phyloP scores from a whole-genome alignment of 441 rosid species.

The Mallotus japonicus region DNA sequence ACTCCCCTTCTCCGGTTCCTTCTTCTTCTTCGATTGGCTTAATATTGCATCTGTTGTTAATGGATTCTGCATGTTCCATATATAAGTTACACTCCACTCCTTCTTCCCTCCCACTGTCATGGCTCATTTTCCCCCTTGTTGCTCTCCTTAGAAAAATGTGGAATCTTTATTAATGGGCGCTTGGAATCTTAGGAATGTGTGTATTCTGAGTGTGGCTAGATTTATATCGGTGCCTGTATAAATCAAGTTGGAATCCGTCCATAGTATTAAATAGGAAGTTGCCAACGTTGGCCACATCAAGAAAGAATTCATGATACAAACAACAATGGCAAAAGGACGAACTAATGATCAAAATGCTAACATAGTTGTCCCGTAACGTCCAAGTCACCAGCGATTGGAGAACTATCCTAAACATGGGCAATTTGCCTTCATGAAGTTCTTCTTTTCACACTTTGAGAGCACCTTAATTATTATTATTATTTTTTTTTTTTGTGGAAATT shows the following conservation, averaged over 20 bases:
- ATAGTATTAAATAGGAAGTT: neutral
- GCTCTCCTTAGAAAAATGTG: neutral
- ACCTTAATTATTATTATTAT: too few species aligned
- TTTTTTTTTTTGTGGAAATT: too few species aligned
- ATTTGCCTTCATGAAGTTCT: neutral
- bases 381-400: neutral
- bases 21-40: neutral
- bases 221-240: neutral
- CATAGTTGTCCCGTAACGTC: neutral
- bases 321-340: neutral
- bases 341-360: neutral
- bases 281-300: neutral
- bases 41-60: neutral
- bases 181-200: conserved; percentile 8
- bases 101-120: neutral
- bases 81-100: conserved; percentile 1
- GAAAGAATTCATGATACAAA: neutral
- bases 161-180: too few species aligned
- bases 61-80: conserved; percentile 1
- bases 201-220: neutral
- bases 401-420: neutral
- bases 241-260: neutral
- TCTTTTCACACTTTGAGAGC: too few species aligned
- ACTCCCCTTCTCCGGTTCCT: conserved; percentile 3
- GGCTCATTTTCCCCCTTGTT: neutral